A percentile compares a stretch with the other conserved stretches of the same genome.
These are phyloP conservation scores for Pyrrhoderma lamaoense DNA, from an alignment of 1,284 basidiomycete genomes.

Conservation along the genomic window DNA sequence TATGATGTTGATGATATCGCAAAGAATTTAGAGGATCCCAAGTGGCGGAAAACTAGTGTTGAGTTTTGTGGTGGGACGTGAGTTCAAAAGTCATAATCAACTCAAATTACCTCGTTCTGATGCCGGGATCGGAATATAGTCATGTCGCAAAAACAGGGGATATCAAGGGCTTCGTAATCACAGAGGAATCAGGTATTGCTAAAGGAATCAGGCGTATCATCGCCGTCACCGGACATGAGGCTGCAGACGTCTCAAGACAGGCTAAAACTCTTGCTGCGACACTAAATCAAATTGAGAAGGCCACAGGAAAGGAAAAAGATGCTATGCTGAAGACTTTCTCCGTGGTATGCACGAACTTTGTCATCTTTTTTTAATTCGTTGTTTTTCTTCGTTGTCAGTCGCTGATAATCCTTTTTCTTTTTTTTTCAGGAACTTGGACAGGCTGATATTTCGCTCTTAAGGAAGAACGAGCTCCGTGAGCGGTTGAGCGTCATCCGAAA, in stretches of 20 bases:
- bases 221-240: constrained; percentile 93
- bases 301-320: constrained; percentile 81
- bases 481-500: constrained; percentile 68
- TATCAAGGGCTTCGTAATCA: constrained; percentile 93
- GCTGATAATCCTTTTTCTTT: not conserved
- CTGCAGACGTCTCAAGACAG: constrained; percentile 68
- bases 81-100: constrained; percentile 30
- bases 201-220: constrained; percentile 95
- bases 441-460: constrained; percentile 81
- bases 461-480: constrained; percentile 79
- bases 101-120: not conserved
- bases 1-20: constrained; percentile 83
- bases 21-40: constrained; percentile 78
- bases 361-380: not conserved
- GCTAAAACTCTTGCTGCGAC: constrained; percentile 61
- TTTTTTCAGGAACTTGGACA: constrained; percentile 83
- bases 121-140: constrained; percentile 29
- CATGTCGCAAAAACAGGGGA: constrained; percentile 94
- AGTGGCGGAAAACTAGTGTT: constrained; percentile 86
- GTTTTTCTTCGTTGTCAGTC: too few relatives aligned
- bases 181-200: constrained; percentile 94
- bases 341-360: constrained; percentile 44
- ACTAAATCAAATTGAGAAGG: constrained; percentile 58
- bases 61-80: constrained; percentile 99
- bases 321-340: constrained; percentile 75